A percentile compares a stretch with the other conserved stretches of the same genome.
These are phyloP conservation scores for Bretschneidera sinensis DNA, from an alignment of 345 rosid species.

Conservation along the genomic window DNA sequence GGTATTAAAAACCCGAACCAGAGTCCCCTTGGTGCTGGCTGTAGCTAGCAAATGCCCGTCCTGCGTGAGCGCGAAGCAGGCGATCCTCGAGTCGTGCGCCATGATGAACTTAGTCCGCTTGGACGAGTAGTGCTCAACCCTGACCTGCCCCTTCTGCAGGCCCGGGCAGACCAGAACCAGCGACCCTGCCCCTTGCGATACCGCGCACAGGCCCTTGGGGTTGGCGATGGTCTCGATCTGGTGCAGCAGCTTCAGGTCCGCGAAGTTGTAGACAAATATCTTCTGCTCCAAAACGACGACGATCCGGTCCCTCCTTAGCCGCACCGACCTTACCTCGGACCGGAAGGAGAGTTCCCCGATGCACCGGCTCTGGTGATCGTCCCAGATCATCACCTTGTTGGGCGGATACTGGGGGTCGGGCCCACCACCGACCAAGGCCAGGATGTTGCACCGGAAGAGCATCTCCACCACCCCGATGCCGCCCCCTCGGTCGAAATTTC, in stretches of 20 bases:
- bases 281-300: constrained; percentile 79
- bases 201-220: constrained; percentile 87
- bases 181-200: constrained; percentile 73
- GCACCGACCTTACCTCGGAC: constrained; percentile 77
- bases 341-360: constrained; percentile 86
- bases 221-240: constrained; percentile 88
- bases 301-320: constrained; percentile 74
- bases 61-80: constrained; percentile 76
- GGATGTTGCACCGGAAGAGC: constrained; percentile 86
- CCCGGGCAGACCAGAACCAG: constrained; percentile 85
- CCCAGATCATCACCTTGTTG: constrained; percentile 95
- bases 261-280: constrained; percentile 80
- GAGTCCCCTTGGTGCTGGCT: constrained; percentile 84
- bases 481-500: constrained; percentile 73
- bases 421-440: constrained; percentile 95
- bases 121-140: constrained; percentile 82
- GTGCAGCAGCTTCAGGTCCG: constrained; percentile 76
- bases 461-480: constrained; percentile 80
- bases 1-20: constrained; percentile 71
- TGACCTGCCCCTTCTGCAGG: constrained; percentile 83
- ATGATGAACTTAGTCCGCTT: constrained; percentile 81
- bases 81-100: constrained; percentile 96
- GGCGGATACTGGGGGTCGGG: constrained; percentile 77
- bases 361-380: constrained; percentile 80
- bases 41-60: constrained; percentile 90